Percentiles rank a stretch among this genome's conserved stretches.
Evolutionary conservation across 2,329 filamentous ascomycete genomes (phyloP).

Genomic region (Colletotrichum brevisporum): DNA sequence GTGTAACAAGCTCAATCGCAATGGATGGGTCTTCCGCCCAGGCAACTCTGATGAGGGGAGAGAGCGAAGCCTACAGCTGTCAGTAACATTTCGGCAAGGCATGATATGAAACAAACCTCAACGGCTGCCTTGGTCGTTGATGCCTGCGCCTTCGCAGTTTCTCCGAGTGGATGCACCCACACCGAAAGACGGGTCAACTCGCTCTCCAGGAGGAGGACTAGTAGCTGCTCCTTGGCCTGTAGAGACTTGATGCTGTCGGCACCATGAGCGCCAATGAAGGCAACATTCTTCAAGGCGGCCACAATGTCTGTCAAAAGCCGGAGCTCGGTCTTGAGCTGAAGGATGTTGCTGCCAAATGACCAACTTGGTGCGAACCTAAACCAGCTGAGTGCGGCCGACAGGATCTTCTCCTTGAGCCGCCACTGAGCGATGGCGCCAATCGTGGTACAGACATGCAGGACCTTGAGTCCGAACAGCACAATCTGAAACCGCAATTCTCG

Average conservation of each 20-base stretch:
- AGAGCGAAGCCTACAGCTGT: constrained; percentile 64
- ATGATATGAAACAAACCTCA: constrained; percentile 51
- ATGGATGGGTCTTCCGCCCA: constrained; percentile 90
- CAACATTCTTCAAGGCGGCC: constrained; percentile 74
- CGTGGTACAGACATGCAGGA: constrained; percentile 81
- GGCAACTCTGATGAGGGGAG: constrained; percentile 81
- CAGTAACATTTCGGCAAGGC: constrained; percentile 2
- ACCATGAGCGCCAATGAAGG: constrained; percentile 68
- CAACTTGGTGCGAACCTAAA: constrained; percentile 87
- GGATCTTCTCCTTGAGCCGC: constrained; percentile 88
- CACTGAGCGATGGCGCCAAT: constrained; percentile 76
- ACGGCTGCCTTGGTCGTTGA: constrained; percentile 43
- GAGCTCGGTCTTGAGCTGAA: constrained; percentile 95
- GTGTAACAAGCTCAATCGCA: constrained; percentile 85
- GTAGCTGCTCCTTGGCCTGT: constrained; percentile 85
- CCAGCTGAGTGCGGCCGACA: constrained; percentile 91
- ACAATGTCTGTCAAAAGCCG: constrained; percentile 84
- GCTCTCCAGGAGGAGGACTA: constrained; percentile 84
- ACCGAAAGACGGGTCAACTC: constrained; percentile 88
- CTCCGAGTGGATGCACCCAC: constrained; percentile 87
- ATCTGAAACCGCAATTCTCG: constrained; percentile 94
- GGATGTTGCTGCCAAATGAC: constrained; percentile 94
- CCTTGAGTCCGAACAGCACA: constrained; percentile 83
- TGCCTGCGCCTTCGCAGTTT: constrained; percentile 54
- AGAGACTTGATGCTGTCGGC: constrained; percentile 74